Percentiles rank a stretch among this genome's conserved stretches.
Evolutionary conservation across 176 grass and related monocot genomes (phyloP).

Genomic region (bread wheat (Triticum aestivum)): DNA sequence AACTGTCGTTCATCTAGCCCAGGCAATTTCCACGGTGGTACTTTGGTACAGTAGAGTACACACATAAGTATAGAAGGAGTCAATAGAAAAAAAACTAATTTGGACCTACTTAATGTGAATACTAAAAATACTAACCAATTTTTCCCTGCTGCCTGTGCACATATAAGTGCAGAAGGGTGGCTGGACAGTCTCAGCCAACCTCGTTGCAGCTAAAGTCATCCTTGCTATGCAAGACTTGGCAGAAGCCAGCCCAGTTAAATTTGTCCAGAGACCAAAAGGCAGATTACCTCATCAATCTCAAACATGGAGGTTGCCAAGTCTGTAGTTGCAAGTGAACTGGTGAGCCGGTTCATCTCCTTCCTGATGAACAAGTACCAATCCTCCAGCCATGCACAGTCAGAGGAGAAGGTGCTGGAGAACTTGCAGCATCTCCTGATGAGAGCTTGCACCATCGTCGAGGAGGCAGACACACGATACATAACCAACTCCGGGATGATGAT

Average conservation of each 20-base stretch:
- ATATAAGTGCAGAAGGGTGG: neutral
- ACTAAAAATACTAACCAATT: neutral
- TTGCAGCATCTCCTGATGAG: neutral
- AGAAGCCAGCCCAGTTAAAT: too few species aligned
- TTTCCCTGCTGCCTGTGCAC: neutral
- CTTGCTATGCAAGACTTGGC: neutral
- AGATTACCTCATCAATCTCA: neutral
- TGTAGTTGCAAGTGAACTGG: neutral
- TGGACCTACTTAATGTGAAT: neutral
- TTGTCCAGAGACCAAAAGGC: neutral
- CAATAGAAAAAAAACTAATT: neutral
- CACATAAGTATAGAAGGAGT: too few species aligned
- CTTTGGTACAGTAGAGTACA: neutral
- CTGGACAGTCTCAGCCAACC: neutral
- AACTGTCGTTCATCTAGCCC: too few species aligned
- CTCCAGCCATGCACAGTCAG: neutral
- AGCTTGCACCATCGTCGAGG: neutral
- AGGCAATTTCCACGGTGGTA: neutral
- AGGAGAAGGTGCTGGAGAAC: neutral
- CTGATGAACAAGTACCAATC: neutral
- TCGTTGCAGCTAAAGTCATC: neutral
- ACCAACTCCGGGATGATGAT: neutral
- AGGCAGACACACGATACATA: neutral
- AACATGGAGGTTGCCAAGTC: neutral
- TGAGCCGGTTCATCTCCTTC: neutral